A percentile compares a stretch with the other conserved stretches of the same genome.
phyloP scores from a whole-genome alignment of 257 asterid genomes.

The Penstemon barbatus region DNA sequence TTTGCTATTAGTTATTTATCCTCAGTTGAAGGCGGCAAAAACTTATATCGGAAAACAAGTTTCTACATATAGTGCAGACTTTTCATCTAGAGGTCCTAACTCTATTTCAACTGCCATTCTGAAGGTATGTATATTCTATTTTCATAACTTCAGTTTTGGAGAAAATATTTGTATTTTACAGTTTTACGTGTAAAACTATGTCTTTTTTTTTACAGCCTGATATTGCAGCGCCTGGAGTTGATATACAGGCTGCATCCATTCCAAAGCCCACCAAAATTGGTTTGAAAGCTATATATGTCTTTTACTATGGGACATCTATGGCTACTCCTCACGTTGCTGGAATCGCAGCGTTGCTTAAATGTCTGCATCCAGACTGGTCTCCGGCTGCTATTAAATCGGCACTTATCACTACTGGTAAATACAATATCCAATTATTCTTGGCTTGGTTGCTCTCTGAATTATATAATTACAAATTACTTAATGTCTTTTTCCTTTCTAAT shows the following conservation, averaged over 20 bases:
- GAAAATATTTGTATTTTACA: too few species aligned
- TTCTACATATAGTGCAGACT: constrained; percentile 30
- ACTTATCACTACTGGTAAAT: constrained; percentile 36
- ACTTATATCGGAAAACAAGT: constrained; percentile 38
- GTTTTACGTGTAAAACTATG: too few species aligned
- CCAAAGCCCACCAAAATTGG: neutral
- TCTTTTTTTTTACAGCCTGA: constrained; percentile 35
- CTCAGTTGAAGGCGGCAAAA: constrained; percentile 28
- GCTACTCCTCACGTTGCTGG: constrained; percentile 46
- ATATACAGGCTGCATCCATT: constrained; percentile 37
- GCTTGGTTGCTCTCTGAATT: too few species aligned
- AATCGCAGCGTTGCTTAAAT: constrained; percentile 37
- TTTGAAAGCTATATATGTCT: neutral
- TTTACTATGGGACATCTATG: constrained; percentile 40
- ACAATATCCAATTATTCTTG: too few species aligned
- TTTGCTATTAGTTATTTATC: neutral
- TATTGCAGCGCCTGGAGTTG: constrained; percentile 49
- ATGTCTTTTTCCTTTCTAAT: too few species aligned
- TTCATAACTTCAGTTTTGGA: neutral
- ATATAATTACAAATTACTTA: too few species aligned
- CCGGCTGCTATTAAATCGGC: constrained; percentile 41
- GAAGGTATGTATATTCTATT: constrained; percentile 25
- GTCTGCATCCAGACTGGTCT: constrained; percentile 42
- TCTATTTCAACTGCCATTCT: constrained; percentile 40
- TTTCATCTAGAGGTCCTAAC: constrained; percentile 52